A percentile compares a stretch with the other conserved stretches of the same genome.
Conservation (phyloP, 2,329 filamentous ascomycete species). For the Aspergillus udagawae region DNA sequence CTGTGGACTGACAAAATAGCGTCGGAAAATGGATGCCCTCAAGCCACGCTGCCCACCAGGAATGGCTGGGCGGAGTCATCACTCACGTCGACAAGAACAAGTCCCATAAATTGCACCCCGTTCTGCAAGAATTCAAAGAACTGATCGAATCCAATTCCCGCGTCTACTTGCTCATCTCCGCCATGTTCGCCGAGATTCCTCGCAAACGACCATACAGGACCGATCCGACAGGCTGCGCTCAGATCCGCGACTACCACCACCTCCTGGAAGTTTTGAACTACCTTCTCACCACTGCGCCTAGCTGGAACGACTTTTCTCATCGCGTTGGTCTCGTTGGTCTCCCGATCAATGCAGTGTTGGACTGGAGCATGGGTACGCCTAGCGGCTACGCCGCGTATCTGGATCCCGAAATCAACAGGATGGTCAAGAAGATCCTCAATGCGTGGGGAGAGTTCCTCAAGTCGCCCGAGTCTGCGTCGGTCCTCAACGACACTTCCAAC, state of each 20-base stretch:
- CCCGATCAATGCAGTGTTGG: constrained; percentile 55
- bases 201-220: constrained; percentile 55
- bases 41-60: constrained; percentile 58
- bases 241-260: constrained; percentile 63
- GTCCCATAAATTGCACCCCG: constrained; percentile 52
- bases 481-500: constrained; percentile 38
- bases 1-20: constrained; percentile 27
- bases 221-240: constrained; percentile 59
- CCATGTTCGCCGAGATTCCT: constrained; percentile 68
- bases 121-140: constrained; percentile 60
- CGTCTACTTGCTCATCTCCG: constrained; percentile 62
- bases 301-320: constrained; percentile 28
- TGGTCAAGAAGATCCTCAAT: constrained; percentile 49
- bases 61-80: constrained; percentile 59
- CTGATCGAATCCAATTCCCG: constrained; percentile 62
- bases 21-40: constrained; percentile 60
- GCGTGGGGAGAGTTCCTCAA: constrained; percentile 53
- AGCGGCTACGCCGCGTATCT: constrained; percentile 54
- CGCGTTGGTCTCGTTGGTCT: constrained; percentile 48
- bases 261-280: constrained; percentile 66
- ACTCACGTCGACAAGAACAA: constrained; percentile 52
- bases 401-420: constrained; percentile 49
- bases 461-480: constrained; percentile 53
- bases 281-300: constrained; percentile 27
- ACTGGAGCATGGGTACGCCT: constrained; percentile 57